These are phyloP conservation scores for Vigna hirtella DNA, from an alignment of 306 rosid species.

Conservation along the genomic window DNA sequence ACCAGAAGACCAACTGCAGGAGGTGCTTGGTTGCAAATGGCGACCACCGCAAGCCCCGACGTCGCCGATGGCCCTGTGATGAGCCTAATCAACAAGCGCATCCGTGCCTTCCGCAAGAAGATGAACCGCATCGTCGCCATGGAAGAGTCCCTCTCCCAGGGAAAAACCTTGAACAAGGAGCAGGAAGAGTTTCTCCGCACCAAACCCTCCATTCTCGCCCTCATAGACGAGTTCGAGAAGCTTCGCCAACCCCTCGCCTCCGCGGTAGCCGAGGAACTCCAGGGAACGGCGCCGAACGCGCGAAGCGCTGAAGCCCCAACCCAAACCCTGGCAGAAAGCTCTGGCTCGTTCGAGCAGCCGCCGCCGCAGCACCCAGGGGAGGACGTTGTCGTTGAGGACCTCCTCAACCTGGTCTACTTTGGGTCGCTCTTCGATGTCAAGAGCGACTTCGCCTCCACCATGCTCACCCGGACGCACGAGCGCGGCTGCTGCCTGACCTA, in stretches of 20 bases:
- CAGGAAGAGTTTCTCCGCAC: constrained; percentile 89
- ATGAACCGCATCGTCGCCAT: constrained; percentile 71
- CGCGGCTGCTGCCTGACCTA: constrained; percentile 94
- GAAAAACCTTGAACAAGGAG: constrained; percentile 78
- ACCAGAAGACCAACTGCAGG: background rate
- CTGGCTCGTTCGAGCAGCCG: background rate
- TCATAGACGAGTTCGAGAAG: constrained; percentile 92
- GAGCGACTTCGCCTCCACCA: constrained; percentile 82
- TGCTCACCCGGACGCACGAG: constrained; percentile 89
- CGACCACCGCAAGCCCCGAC: constrained; percentile 64
- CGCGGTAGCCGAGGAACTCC: constrained; percentile 75
- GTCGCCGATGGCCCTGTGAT: constrained; percentile 88
- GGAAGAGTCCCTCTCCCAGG: constrained; percentile 81
- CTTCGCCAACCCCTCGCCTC: constrained; percentile 80
- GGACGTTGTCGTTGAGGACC: constrained; percentile 62
- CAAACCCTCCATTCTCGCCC: constrained; percentile 61
- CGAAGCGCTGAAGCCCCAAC: background rate
- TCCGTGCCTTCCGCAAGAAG: constrained; percentile 84
- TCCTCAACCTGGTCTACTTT: constrained; percentile 83
- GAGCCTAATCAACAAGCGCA: constrained; percentile 88
- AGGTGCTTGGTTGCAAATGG: constrained; percentile 54
- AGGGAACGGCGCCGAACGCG: constrained; percentile 47
- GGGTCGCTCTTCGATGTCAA: constrained; percentile 91
- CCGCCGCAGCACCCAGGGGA: constrained; percentile 24
- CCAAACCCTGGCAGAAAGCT: constrained; percentile 32